Evolutionary conservation across 257 asterid genomes (phyloP).

Genomic region (Ballota nigra): DNA sequence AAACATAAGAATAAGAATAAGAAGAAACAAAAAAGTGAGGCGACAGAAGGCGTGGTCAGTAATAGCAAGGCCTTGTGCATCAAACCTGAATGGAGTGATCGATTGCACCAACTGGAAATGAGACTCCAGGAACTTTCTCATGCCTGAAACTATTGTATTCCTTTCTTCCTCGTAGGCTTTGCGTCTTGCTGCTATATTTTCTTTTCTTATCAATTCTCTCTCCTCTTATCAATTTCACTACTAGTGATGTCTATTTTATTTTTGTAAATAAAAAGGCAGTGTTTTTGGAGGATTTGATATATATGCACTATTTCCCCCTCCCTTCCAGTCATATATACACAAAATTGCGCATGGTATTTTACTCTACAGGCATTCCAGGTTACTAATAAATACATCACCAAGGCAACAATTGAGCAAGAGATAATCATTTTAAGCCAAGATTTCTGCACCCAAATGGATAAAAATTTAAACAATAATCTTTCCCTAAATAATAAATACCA

Average conservation of each 20-base stretch:
- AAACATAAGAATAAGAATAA: constrained; percentile 29
- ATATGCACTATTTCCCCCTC: no score
- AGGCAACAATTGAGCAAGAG: neutral
- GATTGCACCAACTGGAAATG: constrained; percentile 44
- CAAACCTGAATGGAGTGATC: constrained; percentile 46
- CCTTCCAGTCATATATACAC: neutral
- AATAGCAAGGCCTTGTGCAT: constrained; percentile 30
- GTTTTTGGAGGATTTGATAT: no score
- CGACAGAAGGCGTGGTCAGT: neutral
- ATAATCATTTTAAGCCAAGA: neutral
- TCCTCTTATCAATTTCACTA: no score
- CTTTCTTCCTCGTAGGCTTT: neutral
- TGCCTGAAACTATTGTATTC: neutral
- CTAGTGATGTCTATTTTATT: neutral
- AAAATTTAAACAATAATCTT: neutral
- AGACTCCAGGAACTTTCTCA: constrained; percentile 37
- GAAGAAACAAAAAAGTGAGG: neutral
- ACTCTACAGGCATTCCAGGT: no score
- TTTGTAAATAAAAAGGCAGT: neutral
- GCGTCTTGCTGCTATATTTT: no score
- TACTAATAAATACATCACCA: neutral
- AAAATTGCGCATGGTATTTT: no score
- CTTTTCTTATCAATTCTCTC: neutral
- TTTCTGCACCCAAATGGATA: no score
- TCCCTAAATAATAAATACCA: constrained; percentile 1